Evolutionary conservation across 2,329 filamentous ascomycete species (phyloP), one percentile per base, ranked within the genome.

Genomic region (Arthrobotrys pseudoclavata): DNA sequence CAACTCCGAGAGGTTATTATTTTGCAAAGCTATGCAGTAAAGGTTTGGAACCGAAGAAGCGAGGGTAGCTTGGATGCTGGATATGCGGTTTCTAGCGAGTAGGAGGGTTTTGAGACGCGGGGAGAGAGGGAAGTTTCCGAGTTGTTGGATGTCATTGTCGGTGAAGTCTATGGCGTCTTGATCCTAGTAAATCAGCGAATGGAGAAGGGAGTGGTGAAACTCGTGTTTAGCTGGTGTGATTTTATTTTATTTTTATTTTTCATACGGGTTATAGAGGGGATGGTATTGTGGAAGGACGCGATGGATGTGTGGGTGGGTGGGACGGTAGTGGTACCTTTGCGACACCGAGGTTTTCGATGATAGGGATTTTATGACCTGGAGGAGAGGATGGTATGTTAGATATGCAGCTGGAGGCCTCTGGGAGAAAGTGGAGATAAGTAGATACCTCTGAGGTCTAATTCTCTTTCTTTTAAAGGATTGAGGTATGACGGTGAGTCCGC

Each of bases 151-250:
- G 85, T 97, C 94, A 85, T 99, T 99, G 87, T 99, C 96, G 84
- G 96, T 98, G 82, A 99, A 91, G 86, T 99, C 96, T 87, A 99
- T 96, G 80, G 93, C 91, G 86, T 98, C 96, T 88, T 96, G 94
- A 69, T 77, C 53, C 57, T 67, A 74, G 31, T 62, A 66, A 47
- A 52, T 80, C 71, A 79, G 80, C 77, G 72, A 62, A 40, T 40
- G 47, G 24, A 42, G 26, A 29, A 22, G 31, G 31, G 31, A 34
- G 26, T 29, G 26, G 52, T 34, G 37, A 9, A 40, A 78, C 68
- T 80, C 77, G 80, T 77, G 18, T 77, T 77, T 77, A 77, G 74
- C 74, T 71, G 62, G 74, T 50, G 48, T 69, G 57, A 61, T 76
- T 34, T 34, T 34, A 34, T 34, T 29, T 29, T 29, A 29, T 29